These are phyloP conservation scores for Candida ortonii DNA, from an alignment of 805 yeast species.

Conservation along the genomic window DNA sequence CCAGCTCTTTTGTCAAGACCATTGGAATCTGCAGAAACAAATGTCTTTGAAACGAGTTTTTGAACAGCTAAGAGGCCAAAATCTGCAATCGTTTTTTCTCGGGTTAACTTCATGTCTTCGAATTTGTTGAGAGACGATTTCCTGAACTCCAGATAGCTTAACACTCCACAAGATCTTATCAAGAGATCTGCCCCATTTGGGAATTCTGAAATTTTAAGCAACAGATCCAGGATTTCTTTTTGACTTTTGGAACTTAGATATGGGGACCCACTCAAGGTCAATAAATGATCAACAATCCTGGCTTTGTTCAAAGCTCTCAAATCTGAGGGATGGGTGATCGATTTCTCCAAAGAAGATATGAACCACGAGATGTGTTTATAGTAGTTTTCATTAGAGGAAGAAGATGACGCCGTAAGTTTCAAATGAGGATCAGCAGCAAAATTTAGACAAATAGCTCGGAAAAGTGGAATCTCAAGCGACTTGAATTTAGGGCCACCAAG, in stretches of 20 bases:
- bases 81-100: slow-evolving; percentile 19
- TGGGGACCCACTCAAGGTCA: slow-evolving; percentile 54
- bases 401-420: slow-evolving; percentile 11
- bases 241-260: slow-evolving; percentile 41
- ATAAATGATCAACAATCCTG: slow-evolving; percentile 65
- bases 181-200: slow-evolving; percentile 58
- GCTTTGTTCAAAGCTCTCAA: slow-evolving; percentile 48
- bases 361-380: slow-evolving; percentile 68
- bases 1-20: slow-evolving; percentile 49
- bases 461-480: slow-evolving; percentile 45
- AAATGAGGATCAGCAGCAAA: slow-evolving; percentile 27
- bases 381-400: slow-evolving; percentile 44
- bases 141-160: slow-evolving; percentile 38
- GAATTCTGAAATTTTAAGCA: slow-evolving; percentile 48
- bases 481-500: slow-evolving; percentile 50
- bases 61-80: slow-evolving; percentile 42
- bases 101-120: slow-evolving; percentile 6
- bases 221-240: slow-evolving; percentile 38
- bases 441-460: slow-evolving; percentile 35
- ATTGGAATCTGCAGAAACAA: slow-evolving; percentile 35
- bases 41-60: slow-evolving; percentile 45
- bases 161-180: slow-evolving; percentile 54
- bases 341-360: slow-evolving; percentile 44
- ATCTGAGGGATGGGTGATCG: slow-evolving; percentile 50
- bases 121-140: slow-evolving; percentile 13